Evolutionary conservation across 2,329 filamentous ascomycete genomes (phyloP), one percentile per base, ranked within the genome.

Genomic region (Zasmidium citrigriseum): DNA sequence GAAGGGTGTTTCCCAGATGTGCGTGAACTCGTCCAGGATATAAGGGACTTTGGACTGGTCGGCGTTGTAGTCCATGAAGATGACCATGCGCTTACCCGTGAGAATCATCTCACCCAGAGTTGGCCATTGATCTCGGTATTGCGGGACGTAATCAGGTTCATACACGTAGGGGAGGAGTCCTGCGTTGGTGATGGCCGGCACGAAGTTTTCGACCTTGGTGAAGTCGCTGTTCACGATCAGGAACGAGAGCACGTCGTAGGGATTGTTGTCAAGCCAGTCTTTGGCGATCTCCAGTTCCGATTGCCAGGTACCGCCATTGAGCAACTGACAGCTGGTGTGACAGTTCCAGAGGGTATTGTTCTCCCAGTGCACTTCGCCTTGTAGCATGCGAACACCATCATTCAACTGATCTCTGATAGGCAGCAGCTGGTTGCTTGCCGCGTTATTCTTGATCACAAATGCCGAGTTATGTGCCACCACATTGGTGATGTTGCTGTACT

Each of bases 1-100:
- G 72, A 96, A 97, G 0, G 90, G 90, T 0, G 92, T 93, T 77
- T 97, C 91, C 90, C 90, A 96, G 77, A 96, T 83, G 70, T 96
- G 89, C 4, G 84, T 84, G 77, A 96, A 97, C 75, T 97, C 83
- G 73, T 96, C 90, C 44, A 96, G 80, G 45, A 96, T 83, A 85
- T 91, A 97, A 0, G 93, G 91, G 18, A 91, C 88, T 20, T 82
- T 80, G 0, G 81, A 84, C 75, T 96, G 89, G 72, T 96, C 87
- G 64, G 91, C 90, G 64, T 88, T 80, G 78, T 96, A 96, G 76
- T 96, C 91, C 77, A 96, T 83, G 76, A 95, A 91, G 73, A 95
- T 82, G 62, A 96, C 82, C 1, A 90, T 87, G 11, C 91, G 84
- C 74, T 90, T 86, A 58, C 68, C 67, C 44, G 60, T 61, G 10